Evolutionary conservation across 2,329 filamentous ascomycete species (phyloP), one percentile per base, ranked within the genome.

Genomic region (Neurospora crassa): DNA sequence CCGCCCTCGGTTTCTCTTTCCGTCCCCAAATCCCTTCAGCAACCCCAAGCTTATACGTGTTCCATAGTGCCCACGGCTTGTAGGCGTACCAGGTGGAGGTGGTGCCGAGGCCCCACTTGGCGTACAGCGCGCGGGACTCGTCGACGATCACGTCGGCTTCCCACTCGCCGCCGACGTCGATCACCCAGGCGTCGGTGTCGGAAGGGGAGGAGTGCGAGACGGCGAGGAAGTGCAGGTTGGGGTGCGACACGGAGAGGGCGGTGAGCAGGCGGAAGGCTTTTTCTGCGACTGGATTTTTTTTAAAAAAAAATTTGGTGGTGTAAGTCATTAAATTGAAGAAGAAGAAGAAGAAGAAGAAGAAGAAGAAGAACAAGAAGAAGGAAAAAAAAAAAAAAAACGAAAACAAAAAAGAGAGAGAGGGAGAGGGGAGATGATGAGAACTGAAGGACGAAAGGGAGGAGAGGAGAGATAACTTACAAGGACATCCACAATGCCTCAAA

Each of bases 401-500:
- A n/a, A n/a, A n/a, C n/a, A n/a, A n/a, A n/a, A n/a, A n/a, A 43
- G 7, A 14, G 41, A 14, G 14, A 14, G 59, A 70, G 53, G 29
- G 68, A 37, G 37, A 70, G 47, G 24, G 47, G 14, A n/a, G 14
- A 41, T 63, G 29, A 68, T 68, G 67, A 20, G 40, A 43, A 43
- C 4, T 45, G n/a, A 20, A n/a, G 10, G 8, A n/a, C 11, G 4
- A n/a, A 16, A 4, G 43, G n/a, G 11, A 20, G 20, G 42, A 41
- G 41, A 69, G 24, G 2, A 67, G 70, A 37, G 67, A 63, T 67
- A 67, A 79, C 85, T 78, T 85, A 91, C 91, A 92, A 12, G 91
- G 91, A 81, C 90, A 92, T 42, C 91, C 91, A 78, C 90, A 93
- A 78, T 93, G 90, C 42, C 91, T 84, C 6, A 93, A 83, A 76